Conservation (phyloP, 2,329 filamentous ascomycete genomes). For the Trichophyton mentagrophytes region DNA sequence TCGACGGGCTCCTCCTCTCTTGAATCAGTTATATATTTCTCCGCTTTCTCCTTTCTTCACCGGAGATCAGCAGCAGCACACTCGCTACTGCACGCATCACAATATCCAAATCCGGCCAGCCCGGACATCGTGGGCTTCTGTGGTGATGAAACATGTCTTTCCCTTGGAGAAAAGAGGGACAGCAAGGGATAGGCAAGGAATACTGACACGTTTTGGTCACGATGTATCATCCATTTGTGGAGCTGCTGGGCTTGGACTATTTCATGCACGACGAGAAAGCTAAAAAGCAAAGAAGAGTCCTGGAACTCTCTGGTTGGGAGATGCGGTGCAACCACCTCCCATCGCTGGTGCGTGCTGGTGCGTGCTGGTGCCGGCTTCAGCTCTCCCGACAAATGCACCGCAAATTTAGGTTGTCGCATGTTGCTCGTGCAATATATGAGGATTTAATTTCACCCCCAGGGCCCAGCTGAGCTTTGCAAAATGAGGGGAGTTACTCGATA, state of each 20-base stretch:
- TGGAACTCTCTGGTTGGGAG: neutral
- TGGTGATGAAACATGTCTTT: neutral
- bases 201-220: constrained; percentile 3
- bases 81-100: neutral
- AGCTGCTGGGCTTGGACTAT: neutral
- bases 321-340: neutral
- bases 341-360: constrained; percentile 2
- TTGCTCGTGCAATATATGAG: neutral
- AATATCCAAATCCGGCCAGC: neutral
- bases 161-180: neutral
- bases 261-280: constrained; percentile 3
- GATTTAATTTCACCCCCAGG: neutral
- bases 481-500: neutral
- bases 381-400: neutral
- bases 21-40: neutral
- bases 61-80: neutral
- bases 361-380: neutral
- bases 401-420: neutral
- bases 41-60: neutral
- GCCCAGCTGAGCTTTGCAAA: neutral
- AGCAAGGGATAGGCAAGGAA: neutral
- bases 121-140: neutral
- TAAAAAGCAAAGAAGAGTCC: neutral
- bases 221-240: constrained; percentile 4
- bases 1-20: neutral